Base-by-base conservation (phyloP, 164 flowering plant species). In the Houttuynia cordata region DNA sequence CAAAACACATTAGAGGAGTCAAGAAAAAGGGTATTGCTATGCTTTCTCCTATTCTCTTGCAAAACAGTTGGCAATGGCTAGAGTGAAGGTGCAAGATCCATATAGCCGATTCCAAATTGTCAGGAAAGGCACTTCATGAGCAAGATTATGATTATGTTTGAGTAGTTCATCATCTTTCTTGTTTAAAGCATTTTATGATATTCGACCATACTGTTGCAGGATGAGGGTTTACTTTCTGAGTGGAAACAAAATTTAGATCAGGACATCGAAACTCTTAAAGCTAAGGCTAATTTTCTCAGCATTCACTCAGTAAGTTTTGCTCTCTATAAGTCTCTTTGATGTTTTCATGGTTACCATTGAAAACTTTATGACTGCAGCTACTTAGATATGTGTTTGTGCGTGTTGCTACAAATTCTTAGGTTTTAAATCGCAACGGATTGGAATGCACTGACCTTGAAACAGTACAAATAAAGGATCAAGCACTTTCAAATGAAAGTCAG, bases 181-280 rank as follows among this genome's bases (percentile, higher is more conserved):
- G 37, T 42, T 13, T 25, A 50, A 61, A 54, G 47, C 49, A 17
- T 15, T 58, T 20, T 9, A 56, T 52, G 51, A 40, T 37, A 64
- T 34, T 59, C 24, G 59, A 41, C n/a, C 1, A 30, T 17, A 41
- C 56, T 60, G 13, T 63, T 62, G 56, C 76, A 91, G 97, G 96
- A 91, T 62, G 96, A 91, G 70, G 60, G 75, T 41, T 56, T 80
- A 30, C 89, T 86, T 65, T 69, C 73, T 57, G 87, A 83, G 62
- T 91, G 91, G 97, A 91, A 87, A 67, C 85, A 80, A 68, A 84
- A 75, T 57, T 71, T 91, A 76, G 96, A 87, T 64, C 84, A 80
- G 30, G 96, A 91, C 67, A 66, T 72, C 61, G 96, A 84, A 75
- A 84, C 85, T 55, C 62, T 88, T 63, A 86, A 78, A 70, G 81